Evolutionary conservation across 495 filamentous ascomycete species (phyloP).

Genomic region (Aspergillus bridgeri): DNA sequence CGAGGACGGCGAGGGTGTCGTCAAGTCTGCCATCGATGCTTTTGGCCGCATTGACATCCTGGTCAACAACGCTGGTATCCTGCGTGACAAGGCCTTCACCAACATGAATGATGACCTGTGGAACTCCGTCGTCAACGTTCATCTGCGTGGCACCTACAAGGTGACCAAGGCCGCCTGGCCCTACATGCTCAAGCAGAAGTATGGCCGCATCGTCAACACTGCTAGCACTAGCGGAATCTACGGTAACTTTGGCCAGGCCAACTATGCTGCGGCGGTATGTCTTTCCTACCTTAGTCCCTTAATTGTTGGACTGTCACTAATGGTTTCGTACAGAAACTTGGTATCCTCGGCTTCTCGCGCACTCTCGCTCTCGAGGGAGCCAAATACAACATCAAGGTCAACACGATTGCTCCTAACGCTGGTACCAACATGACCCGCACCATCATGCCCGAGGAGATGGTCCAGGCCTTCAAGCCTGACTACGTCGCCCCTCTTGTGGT

Average conservation of each 20-base stretch:
- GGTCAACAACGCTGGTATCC: constrained; percentile 96
- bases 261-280: constrained; percentile 87
- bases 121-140: constrained; percentile 89
- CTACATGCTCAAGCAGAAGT: constrained; percentile 97
- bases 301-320: constrained; percentile 13
- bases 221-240: constrained; percentile 97
- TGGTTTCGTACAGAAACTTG: constrained; percentile 57
- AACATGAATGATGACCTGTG: constrained; percentile 96
- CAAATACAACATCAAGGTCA: constrained; percentile 98
- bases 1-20: constrained; percentile 88
- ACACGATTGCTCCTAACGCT: constrained; percentile 97
- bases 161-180: constrained; percentile 98
- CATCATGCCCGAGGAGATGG: constrained; percentile 95
- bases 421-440: constrained; percentile 94
- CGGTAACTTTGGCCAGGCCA: constrained; percentile 98
- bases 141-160: constrained; percentile 94
- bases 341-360: constrained; percentile 92
- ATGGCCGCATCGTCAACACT: constrained; percentile 94
- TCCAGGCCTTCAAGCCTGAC: constrained; percentile 98
- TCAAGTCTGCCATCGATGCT: constrained; percentile 89
- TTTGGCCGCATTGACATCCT: constrained; percentile 93
- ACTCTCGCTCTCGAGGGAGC: constrained; percentile 88
- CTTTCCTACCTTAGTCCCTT: not conserved
- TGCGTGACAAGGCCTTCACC: constrained; percentile 94
- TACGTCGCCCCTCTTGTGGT: constrained; percentile 94